These are phyloP conservation scores for Actinomortierella ambigua DNA, from an alignment of 371 early-diverging fungal genomes.

Conservation along the genomic window DNA sequence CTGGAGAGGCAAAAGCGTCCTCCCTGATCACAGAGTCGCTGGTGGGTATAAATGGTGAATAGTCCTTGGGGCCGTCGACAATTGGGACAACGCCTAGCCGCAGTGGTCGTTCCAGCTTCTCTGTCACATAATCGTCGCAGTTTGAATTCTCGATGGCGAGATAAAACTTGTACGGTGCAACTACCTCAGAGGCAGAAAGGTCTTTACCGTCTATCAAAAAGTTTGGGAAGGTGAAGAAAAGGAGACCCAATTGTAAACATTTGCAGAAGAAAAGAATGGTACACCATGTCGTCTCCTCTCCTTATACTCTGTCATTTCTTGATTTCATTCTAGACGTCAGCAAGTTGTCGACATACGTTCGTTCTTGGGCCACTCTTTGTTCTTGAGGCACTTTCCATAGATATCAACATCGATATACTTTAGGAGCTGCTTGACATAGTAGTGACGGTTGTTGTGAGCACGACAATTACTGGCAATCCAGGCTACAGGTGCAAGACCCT, in stretches of 20 bases:
- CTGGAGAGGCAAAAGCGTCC: constrained; percentile 25
- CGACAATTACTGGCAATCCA: constrained; percentile 39
- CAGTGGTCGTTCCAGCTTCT: constrained; percentile 26
- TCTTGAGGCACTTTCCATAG: constrained; percentile 32
- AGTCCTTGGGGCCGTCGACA: constrained; percentile 42
- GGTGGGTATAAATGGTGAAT: constrained; percentile 28
- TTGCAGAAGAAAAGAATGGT: too few species aligned
- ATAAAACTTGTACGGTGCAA: constrained; percentile 30
- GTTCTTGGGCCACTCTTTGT: constrained; percentile 19
- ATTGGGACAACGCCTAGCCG: constrained; percentile 30
- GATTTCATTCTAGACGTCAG: too few species aligned
- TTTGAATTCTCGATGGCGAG: constrained; percentile 40
- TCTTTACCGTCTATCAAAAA: not conserved
- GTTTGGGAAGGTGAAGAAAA: not conserved
- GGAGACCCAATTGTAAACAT: not conserved
- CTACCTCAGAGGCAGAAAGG: not conserved
- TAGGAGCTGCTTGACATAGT: constrained; percentile 25
- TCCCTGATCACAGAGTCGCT: constrained; percentile 21
- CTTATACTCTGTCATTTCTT: too few species aligned
- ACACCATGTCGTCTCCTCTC: too few species aligned
- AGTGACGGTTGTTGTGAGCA: constrained; percentile 16
- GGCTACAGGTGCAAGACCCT: constrained; percentile 28
- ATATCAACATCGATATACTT: constrained; percentile 36
- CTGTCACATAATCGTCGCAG: constrained; percentile 40
- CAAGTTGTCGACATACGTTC: constrained; percentile 5